A percentile compares a stretch with the other conserved stretches of the same genome.
These are phyloP conservation scores for Glomus cerebriforme DNA, from an alignment of 192 early-diverging fungal species.

Conservation along the genomic window DNA sequence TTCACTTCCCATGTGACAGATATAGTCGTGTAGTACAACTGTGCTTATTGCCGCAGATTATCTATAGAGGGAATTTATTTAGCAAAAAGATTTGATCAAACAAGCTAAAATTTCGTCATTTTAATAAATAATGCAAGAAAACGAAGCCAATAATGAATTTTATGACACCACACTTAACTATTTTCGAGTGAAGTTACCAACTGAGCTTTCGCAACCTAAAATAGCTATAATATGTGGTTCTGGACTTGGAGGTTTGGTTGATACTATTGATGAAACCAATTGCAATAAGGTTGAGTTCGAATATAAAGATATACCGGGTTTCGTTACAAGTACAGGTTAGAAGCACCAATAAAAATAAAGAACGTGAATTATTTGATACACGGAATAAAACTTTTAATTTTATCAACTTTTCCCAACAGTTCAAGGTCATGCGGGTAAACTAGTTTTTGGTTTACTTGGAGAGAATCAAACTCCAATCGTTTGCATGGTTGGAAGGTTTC, in stretches of 20 bases:
- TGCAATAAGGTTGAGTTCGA: conserved; percentile 61
- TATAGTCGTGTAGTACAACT: no score
- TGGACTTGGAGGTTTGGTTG: conserved; percentile 80
- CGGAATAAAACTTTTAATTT: conserved; percentile 18
- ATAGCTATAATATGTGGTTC: conserved; percentile 85
- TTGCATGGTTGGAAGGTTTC: conserved; percentile 88
- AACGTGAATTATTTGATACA: not conserved
- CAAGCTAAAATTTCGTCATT: no score
- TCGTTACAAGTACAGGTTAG: conserved; percentile 74
- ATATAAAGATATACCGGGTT: conserved; percentile 84
- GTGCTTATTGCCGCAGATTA: no score
- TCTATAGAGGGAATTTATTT: no score
- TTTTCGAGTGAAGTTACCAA: conserved; percentile 25
- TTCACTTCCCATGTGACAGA: no score
- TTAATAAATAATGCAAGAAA: no score
- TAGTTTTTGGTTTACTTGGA: conserved; percentile 84
- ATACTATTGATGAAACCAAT: conserved; percentile 53
- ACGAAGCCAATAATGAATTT: not conserved
- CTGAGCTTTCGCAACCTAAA: conserved; percentile 48
- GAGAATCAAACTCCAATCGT: conserved; percentile 63
- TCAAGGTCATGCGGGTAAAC: conserved; percentile 73
- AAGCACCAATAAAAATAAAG: not conserved
- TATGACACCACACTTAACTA: not conserved
- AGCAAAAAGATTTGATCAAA: no score
- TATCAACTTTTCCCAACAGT: conserved; percentile 38